Base-by-base conservation (phyloP, 1,284 basidiomycete species). In the Ceraceosorus bombacis region DNA sequence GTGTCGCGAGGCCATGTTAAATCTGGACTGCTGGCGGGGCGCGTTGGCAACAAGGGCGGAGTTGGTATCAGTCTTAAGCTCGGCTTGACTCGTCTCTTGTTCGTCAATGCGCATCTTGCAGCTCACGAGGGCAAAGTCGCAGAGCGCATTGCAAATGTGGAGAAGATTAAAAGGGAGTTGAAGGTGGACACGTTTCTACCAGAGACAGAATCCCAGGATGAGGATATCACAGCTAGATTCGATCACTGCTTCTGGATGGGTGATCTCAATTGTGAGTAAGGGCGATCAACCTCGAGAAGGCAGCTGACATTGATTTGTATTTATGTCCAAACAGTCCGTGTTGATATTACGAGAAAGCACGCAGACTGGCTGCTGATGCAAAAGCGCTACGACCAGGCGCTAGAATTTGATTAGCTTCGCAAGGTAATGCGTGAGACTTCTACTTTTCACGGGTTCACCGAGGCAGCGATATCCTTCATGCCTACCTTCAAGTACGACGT, bases 71-170 rank as follows among this genome's bases (percentile, higher is more conserved):
- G 86, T 59, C 74, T 91, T 51, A 85, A 88, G 64, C 80, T 93
- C 13, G 85, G 83, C 53, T 84, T 83, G 5, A 85, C 84, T 5
- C 86, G 88, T 0, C 81, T 92, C 41, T 80, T 93, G 12, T 90
- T 93, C 74, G 79, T 93, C 65, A 92, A 91, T 67, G 87, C 88
- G 0, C 90, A 93, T 77, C 80, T 93, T n/a, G 88, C 89, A 43
- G 71, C 70, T 2, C 73, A 76, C 53, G 73, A 74, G 36, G 68
- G 66, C 51, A 68, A 63, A 8, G 66, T 78, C 0, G 74, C 74
- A 7, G 65, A 74, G 3, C 71, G 79, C 12, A 62, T 78, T n/a
- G 74, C 73, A 2, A 79, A 80, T 57, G 74, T 79, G 1, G 61
- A 59, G 39, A 78, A 79, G 73, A 83, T 83, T 76, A 81, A 82